These are phyloP conservation scores for Raphanus sativus DNA, from an alignment of 345 rosid species.

Conservation along the genomic window DNA sequence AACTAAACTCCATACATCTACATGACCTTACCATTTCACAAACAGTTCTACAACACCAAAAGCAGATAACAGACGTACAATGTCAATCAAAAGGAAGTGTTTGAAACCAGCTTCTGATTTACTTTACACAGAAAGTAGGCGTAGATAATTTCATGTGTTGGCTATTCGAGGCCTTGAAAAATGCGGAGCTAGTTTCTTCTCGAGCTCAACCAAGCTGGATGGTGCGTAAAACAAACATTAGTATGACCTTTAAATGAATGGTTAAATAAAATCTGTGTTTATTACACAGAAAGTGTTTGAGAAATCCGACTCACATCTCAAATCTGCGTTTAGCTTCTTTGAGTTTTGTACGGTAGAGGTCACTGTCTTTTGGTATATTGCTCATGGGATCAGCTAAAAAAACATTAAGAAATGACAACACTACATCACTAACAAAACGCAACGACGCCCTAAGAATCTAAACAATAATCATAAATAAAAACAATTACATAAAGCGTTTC, in stretches of 20 bases:
- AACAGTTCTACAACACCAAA: conserved; percentile 3
- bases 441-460: background rate
- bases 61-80: conserved; percentile 21
- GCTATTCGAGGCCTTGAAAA: conserved; percentile 45
- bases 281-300: background rate
- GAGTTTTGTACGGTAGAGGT: conserved; percentile 62
- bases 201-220: conserved; percentile 74
- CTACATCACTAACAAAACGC: background rate
- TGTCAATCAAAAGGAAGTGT: background rate
- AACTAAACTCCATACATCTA: background rate
- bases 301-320: conserved; percentile 62
- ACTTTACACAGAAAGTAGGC: background rate
- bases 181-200: conserved; percentile 72
- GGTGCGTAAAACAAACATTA: conserved; percentile 1
- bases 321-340: conserved; percentile 75
- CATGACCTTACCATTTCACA: background rate
- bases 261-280: background rate
- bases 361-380: conserved; percentile 81
- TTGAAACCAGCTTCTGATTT: conserved; percentile 2
- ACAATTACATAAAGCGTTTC: background rate
- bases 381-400: conserved; percentile 61
- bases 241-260: background rate
- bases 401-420: conserved; percentile 8
- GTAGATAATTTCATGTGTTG: conserved; percentile 25
- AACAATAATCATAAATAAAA: background rate